Base-by-base conservation (phyloP, 805 yeast genomes). In the Pichia nanzhaoensis region DNA sequence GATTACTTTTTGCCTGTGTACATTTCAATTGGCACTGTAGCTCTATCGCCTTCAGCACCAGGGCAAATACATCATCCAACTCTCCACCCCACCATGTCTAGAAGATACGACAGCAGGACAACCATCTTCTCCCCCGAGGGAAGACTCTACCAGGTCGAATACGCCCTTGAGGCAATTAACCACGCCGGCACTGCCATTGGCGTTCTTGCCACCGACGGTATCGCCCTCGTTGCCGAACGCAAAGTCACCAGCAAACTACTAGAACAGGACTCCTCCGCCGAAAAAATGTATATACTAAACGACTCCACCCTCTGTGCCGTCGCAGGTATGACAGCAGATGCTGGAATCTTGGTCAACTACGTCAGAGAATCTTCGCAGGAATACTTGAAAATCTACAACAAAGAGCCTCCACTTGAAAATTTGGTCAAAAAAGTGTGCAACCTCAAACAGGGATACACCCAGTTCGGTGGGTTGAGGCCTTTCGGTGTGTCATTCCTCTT, bases 91-190 rank as follows among this genome's bases (percentile, higher is more conserved):
- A 33, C 37, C 19, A 77, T 77, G 82, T 87, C 96, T 56, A 84
- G 98, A 84, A 82, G 99, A 78, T 93, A 93, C 88, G 99, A 93
- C 69, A 84, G 96, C 51, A 80, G 99, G 76, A 93, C 99, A 42
- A 93, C 99, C 4, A 95, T 93, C 60, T 93, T 93, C 70, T 91
- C 98, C 34, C 99, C 99, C 9, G 99, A 93, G 65, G 99, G 99
- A 34, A 80, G 99, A 67, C 75, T 93, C 47, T 93, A 93, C 68
- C 99, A 93, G 69, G 89, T 78, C 18, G 99, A 93, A 67, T 93
- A 93, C 58, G 99, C 98, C 3, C 78, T 89, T 61, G 58, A 93
- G 65, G 90, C 91, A 17, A 84, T 84, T 51, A 78, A 84, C 44
- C 84, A 80, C 57, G 93, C 93, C 8, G 91, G 91, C 39, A 84